These are phyloP conservation scores for Microdochium nivale DNA, from an alignment of 2,329 filamentous ascomycete genomes.

Conservation along the genomic window DNA sequence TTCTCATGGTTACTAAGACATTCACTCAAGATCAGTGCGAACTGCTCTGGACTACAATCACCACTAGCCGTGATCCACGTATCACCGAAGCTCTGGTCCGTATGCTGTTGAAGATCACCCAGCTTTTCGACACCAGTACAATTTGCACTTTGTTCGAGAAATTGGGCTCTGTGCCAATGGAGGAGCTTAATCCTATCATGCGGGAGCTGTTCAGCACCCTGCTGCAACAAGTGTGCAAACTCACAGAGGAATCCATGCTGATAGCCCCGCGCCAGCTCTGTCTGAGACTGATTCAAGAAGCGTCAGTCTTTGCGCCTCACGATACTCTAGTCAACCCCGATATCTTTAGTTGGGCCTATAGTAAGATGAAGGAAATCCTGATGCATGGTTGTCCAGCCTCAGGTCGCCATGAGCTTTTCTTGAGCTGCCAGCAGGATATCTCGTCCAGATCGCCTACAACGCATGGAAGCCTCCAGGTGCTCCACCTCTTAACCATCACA, in stretches of 20 bases:
- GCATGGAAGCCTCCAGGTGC: slow-evolving; percentile 64
- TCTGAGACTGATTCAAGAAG: slow-evolving; percentile 63
- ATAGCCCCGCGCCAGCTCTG: slow-evolving; percentile 41
- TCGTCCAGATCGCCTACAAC: slow-evolving; percentile 52
- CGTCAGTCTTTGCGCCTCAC: slow-evolving; percentile 46
- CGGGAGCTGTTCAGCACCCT: slow-evolving; percentile 52
- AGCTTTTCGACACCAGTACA: slow-evolving; percentile 36
- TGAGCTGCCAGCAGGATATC: slow-evolving; percentile 61
- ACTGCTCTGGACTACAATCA: slow-evolving; percentile 75
- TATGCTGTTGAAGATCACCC: slow-evolving; percentile 45
- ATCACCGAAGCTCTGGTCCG: slow-evolving; percentile 72
- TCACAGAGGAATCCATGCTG: slow-evolving; percentile 33
- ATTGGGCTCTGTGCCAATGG: slow-evolving; percentile 54
- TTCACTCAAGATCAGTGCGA: slow-evolving; percentile 69
- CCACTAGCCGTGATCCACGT: slow-evolving; percentile 72
- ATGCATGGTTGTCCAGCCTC: slow-evolving; percentile 40
- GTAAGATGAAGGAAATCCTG: slow-evolving; percentile 54
- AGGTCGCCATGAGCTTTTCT: slow-evolving; percentile 54
- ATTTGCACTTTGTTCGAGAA: slow-evolving; percentile 65
- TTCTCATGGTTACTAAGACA: slow-evolving; percentile 69
- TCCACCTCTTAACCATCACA: slow-evolving; percentile 40
- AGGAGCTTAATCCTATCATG: slow-evolving; percentile 53
- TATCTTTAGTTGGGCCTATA: slow-evolving; percentile 54
- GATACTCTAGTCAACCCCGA: slow-evolving; percentile 49
- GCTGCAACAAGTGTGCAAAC: slow-evolving; percentile 31